Evolutionary conservation across 192 early-diverging fungal species (phyloP).

Genomic region (Chytriomyces hyalinus): DNA sequence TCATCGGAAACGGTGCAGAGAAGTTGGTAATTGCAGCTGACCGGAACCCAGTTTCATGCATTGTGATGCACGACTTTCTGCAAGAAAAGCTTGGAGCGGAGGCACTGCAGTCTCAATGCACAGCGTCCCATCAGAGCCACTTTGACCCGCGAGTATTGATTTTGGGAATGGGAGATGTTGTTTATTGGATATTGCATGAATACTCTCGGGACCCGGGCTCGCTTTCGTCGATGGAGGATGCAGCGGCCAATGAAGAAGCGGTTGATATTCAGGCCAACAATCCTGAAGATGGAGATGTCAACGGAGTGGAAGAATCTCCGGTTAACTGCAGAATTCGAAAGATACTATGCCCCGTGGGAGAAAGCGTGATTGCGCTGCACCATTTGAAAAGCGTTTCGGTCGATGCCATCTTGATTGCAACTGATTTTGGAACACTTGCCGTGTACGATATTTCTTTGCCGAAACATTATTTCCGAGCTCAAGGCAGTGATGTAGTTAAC

Average conservation of each 20-base stretch:
- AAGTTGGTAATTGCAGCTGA: background rate
- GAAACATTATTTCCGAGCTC: background rate
- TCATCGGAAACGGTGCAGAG: background rate
- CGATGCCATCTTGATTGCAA: constrained; percentile 28
- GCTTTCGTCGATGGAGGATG: background rate
- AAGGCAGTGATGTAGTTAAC: background rate
- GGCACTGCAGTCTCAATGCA: background rate
- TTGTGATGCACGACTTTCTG: background rate
- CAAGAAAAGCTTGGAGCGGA: constrained; percentile 16
- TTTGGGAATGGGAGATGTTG: constrained; percentile 23
- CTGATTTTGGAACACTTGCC: constrained; percentile 32
- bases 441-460: constrained; percentile 25
- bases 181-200: constrained; percentile 25
- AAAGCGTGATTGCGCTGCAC: constrained; percentile 25
- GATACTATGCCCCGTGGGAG: constrained; percentile 9
- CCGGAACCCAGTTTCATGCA: background rate
- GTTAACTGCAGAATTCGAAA: constrained; percentile 16
- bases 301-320: background rate
- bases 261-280: background rate
- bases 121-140: constrained; percentile 25
- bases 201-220: background rate
- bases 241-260: background rate
- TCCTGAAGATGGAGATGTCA: background rate
- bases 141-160: constrained; percentile 9
- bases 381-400: constrained; percentile 21